Percentiles rank a stretch among this genome's conserved stretches.
Conservation (phyloP, 129 eudicot species). For the Tagetes patula region DNA sequence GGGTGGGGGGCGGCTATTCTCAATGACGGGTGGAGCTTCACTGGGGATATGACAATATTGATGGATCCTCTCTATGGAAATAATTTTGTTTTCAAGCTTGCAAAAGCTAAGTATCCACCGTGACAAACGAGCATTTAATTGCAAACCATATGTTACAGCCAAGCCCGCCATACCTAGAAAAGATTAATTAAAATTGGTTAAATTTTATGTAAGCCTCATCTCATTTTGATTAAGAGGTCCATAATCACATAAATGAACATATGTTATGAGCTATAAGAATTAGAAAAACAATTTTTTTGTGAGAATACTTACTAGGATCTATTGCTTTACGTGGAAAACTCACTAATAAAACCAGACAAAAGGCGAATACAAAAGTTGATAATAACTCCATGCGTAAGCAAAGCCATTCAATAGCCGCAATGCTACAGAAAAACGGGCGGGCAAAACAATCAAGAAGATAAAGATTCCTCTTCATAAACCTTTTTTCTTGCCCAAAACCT, state of each 20-base stretch:
- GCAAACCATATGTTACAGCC: conserved; percentile 88
- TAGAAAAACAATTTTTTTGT: not conserved
- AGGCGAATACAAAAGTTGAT: conserved; percentile 91
- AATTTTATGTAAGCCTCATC: not conserved
- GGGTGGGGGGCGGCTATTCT: conserved; percentile 56
- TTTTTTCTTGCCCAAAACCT: conserved; percentile 95
- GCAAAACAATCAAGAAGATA: conserved; percentile 93
- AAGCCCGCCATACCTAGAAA: conserved; percentile 80
- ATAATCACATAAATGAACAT: not conserved
- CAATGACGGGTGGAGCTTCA: conserved; percentile 87
- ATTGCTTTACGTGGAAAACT: conserved; percentile 93
- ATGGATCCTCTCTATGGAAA: conserved; percentile 88
- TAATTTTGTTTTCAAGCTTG: conserved; percentile 87
- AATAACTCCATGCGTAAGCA: conserved; percentile 95
- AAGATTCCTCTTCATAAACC: conserved; percentile 93
- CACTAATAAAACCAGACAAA: conserved; percentile 85
- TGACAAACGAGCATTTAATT: conserved; percentile 70
- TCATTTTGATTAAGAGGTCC: not conserved
- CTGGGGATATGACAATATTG: conserved; percentile 81
- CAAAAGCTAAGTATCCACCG: conserved; percentile 83
- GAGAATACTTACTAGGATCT: conserved; percentile 81
- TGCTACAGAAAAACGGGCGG: conserved; percentile 96
- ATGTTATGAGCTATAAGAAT: conserved; percentile 8
- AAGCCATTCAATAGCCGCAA: conserved; percentile 98
- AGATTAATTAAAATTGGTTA: conserved; percentile 1